Conservation (phyloP, 1,284 basidiomycete genomes). For the Ustilago xerochloae region DNA sequence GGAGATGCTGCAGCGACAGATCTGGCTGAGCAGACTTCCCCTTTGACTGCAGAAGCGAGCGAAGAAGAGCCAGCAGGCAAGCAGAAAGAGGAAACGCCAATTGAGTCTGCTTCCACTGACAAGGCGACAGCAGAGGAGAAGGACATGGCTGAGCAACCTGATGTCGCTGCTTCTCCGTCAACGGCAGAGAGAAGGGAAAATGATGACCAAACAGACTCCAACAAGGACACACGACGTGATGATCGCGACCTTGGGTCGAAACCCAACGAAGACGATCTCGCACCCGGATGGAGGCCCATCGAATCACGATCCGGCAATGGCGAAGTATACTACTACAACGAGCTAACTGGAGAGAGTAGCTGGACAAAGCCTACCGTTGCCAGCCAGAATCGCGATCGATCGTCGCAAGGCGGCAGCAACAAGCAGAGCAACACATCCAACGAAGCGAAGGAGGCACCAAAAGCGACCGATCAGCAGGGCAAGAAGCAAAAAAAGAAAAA, state of each 20-base stretch:
- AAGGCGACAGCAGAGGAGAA: no score
- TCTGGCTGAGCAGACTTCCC: not conserved
- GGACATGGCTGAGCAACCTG: not conserved
- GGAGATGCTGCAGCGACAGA: not conserved
- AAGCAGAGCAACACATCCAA: not conserved
- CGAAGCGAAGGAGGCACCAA: not conserved
- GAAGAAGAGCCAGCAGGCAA: not conserved
- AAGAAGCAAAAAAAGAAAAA: conserved; percentile 37
- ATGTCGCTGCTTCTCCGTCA: conserved; percentile 1
- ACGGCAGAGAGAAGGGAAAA: no score
- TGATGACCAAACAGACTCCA: no score
- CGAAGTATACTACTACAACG: conserved; percentile 51
- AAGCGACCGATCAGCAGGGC: not conserved
- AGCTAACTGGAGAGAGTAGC: conserved; percentile 35
- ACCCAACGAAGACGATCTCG: conserved; percentile 2
- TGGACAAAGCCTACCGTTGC: conserved; percentile 24
- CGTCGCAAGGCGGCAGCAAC: not conserved
- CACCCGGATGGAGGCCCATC: conserved; percentile 35
- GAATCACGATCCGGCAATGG: conserved; percentile 27
- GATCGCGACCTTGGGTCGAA: not conserved
- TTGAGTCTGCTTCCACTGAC: no score
- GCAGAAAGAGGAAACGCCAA: no score
- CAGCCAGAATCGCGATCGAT: conserved; percentile 1
- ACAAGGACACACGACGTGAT: not conserved
- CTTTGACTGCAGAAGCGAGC: not conserved